Evolutionary conservation across 768 basidiomycete species (phyloP).

Genomic region (Leccinum rimulosum): DNA sequence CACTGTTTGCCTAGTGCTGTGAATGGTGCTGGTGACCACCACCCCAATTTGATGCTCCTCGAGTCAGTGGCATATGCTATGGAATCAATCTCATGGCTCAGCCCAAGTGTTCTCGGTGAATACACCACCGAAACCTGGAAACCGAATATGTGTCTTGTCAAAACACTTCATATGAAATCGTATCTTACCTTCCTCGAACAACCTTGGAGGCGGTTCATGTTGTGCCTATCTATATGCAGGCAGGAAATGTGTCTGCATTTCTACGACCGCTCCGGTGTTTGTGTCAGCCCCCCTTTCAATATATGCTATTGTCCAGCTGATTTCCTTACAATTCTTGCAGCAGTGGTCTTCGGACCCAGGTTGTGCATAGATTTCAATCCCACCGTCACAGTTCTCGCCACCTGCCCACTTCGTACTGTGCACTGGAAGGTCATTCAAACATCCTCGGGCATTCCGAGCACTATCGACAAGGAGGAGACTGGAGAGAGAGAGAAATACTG

Average conservation of each 20-base stretch:
- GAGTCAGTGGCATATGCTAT: no score
- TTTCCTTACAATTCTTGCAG: background rate
- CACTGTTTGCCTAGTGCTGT: no score
- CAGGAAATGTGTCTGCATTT: background rate
- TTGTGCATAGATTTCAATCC: background rate
- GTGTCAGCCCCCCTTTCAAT: background rate
- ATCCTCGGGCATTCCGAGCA: background rate
- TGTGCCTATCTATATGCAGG: background rate
- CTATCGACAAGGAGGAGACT: background rate
- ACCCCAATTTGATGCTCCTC: no score
- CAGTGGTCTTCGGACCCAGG: background rate
- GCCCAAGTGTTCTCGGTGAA: no score
- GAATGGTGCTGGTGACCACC: no score
- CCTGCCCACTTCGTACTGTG: background rate
- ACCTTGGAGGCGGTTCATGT: background rate
- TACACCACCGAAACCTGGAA: no score
- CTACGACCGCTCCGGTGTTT: background rate
- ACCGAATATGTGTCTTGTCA: background rate
- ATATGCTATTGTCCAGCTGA: background rate
- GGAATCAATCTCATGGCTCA: no score
- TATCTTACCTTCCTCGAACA: background rate
- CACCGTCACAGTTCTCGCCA: background rate
- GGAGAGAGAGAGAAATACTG: no score
- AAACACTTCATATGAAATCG: background rate
- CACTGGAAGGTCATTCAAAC: background rate